Evolutionary conservation across 2,329 filamentous ascomycete genomes (phyloP).

Genomic region (Colletotrichum costaricense): DNA sequence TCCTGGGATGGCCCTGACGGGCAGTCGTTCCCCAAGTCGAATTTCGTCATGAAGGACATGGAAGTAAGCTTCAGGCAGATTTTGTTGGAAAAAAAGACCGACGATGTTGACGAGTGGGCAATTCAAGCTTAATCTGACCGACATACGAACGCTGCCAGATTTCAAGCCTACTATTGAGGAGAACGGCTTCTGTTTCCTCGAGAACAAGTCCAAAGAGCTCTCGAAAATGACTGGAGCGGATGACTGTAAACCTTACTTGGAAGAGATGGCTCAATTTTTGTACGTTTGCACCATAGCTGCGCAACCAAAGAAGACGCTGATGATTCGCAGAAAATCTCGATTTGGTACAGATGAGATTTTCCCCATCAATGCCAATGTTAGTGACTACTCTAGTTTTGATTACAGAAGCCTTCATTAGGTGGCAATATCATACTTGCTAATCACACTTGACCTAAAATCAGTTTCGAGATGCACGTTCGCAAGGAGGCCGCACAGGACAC

Average conservation of each 20-base stretch:
- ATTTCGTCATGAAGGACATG: conserved; percentile 8
- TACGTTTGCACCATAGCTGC: background rate
- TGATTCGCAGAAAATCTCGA: background rate
- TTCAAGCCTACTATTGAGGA: background rate
- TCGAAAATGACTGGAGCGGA: background rate
- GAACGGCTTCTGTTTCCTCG: conserved; percentile 7
- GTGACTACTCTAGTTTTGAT: background rate
- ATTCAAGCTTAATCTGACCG: background rate
- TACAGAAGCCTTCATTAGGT: too few species aligned
- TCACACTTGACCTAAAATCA: background rate
- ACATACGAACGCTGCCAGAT: background rate
- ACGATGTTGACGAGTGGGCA: background rate
- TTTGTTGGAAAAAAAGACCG: background rate
- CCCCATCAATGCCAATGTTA: conserved; percentile 1
- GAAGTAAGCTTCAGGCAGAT: background rate
- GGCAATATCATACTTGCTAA: background rate
- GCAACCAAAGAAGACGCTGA: background rate
- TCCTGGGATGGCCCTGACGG: background rate
- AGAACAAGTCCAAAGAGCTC: background rate
- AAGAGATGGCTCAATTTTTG: background rate
- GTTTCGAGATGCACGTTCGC: background rate
- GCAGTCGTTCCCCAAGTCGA: background rate
- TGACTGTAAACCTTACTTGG: background rate
- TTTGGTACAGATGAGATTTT: background rate
- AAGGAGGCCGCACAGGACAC: background rate